These are phyloP conservation scores for Claviceps purpurea DNA, from an alignment of 2,329 filamentous ascomycete genomes.

Conservation along the genomic window DNA sequence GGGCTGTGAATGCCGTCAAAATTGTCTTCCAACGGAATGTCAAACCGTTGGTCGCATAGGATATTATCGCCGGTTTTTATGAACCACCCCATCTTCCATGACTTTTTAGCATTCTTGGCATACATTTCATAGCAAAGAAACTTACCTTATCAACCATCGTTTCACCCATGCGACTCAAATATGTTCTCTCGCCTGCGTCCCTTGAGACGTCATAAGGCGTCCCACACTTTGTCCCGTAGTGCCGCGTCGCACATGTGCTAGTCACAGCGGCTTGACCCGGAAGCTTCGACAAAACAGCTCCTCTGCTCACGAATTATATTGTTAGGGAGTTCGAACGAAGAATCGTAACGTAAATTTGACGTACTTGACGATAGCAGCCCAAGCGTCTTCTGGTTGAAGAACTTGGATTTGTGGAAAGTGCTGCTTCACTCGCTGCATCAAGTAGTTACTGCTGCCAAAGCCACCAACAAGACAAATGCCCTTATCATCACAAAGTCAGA, in stretches of 20 bases:
- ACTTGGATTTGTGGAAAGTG: slow-evolving; percentile 1
- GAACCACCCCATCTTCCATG: slow-evolving; percentile 1
- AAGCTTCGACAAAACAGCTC: slow-evolving; percentile 1
- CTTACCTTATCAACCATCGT: neutral
- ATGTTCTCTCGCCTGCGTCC: neutral
- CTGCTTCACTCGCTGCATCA: neutral
- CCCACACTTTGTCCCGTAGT: neutral
- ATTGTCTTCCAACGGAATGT: fast-evolving
- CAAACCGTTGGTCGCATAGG: neutral
- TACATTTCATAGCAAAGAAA: neutral
- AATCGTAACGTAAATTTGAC: neutral
- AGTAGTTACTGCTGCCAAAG: slow-evolving; percentile 4
- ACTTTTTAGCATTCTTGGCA: neutral
- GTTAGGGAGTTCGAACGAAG: neutral
- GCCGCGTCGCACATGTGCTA: neutral
- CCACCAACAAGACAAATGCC: slow-evolving; percentile 4
- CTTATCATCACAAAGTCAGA: neutral
- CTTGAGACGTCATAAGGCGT: neutral
- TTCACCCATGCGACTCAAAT: neutral
- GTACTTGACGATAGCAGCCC: slow-evolving; percentile 5
- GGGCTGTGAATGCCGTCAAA: neutral
- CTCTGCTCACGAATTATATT: neutral
- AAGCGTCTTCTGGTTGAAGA: slow-evolving; percentile 2
- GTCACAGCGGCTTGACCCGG: neutral
- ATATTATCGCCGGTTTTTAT: neutral